phyloP scores from a whole-genome alignment of 1,284 basidiomycete genomes.

The Kwoniella shivajii region DNA sequence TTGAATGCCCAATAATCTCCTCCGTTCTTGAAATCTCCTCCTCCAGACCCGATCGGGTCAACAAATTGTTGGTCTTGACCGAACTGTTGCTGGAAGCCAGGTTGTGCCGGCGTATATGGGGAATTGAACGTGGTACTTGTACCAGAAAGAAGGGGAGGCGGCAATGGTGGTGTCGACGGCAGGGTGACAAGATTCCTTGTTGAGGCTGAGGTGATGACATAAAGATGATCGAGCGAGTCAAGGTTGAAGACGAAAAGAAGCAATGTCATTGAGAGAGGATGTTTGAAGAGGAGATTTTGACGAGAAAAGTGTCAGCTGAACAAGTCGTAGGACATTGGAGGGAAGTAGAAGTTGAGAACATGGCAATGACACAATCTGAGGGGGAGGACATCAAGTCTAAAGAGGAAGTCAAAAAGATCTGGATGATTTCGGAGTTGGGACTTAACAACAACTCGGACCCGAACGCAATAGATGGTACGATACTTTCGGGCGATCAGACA shows the following conservation, averaged over 20 bases:
- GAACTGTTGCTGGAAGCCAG: conserved; percentile 7
- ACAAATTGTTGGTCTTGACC: conserved; percentile 3
- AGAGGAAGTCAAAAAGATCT: no score
- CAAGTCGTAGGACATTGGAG: no score
- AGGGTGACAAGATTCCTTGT: conserved; percentile 26
- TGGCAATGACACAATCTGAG: no score
- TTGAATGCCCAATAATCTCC: conserved; percentile 16
- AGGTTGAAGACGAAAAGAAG: not conserved
- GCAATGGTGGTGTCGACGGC: conserved; percentile 37
- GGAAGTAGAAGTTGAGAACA: no score
- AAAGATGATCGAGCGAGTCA: not conserved
- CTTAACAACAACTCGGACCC: no score
- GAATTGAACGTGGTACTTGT: conserved; percentile 12
- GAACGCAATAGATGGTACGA: no score
- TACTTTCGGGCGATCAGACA: no score
- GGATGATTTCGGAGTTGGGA: no score
- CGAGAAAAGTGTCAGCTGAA: no score
- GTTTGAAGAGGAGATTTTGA: not conserved
- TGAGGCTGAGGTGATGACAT: conserved; percentile 9
- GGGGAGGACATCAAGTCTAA: no score
- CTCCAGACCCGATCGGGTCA: conserved; percentile 10
- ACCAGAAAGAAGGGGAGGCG: conserved; percentile 13
- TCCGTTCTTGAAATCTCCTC: conserved; percentile 7
- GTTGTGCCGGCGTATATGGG: conserved; percentile 16
- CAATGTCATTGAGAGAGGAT: not conserved